Percentiles rank a stretch among this genome's conserved stretches.
phyloP scores from a whole-genome alignment of 2,329 filamentous ascomycete species.

The Clonostachys byssicola region DNA sequence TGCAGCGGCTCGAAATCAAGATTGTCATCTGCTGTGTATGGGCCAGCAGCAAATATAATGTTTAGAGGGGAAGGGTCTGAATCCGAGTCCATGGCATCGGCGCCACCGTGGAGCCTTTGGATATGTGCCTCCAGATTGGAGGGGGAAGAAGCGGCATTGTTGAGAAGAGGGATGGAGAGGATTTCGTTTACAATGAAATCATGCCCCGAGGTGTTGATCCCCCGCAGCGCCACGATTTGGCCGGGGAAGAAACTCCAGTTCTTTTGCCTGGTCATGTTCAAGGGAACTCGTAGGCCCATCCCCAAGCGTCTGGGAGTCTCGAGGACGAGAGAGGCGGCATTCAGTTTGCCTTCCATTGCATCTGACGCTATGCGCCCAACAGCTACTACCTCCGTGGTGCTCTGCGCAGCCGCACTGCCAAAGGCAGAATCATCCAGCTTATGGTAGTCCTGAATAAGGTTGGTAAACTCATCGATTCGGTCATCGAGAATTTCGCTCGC shows the following conservation, averaged over 20 bases:
- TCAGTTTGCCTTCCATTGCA: conserved; percentile 79
- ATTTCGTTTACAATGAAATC: conserved; percentile 79
- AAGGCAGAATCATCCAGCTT: conserved; percentile 75
- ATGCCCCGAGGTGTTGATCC: conserved; percentile 81
- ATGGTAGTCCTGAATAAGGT: conserved; percentile 70
- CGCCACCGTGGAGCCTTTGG: conserved; percentile 61
- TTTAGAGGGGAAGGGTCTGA: conserved; percentile 61
- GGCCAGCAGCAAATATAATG: conserved; percentile 75
- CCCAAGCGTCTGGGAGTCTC: conserved; percentile 85
- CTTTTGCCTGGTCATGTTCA: conserved; percentile 67
- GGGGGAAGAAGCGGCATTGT: conserved; percentile 66
- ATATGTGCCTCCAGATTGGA: conserved; percentile 64
- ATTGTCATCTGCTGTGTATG: conserved; percentile 89
- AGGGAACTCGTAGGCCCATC: conserved; percentile 73
- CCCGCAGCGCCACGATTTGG: conserved; percentile 83
- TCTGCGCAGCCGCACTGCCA: conserved; percentile 80
- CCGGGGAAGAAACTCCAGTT: conserved; percentile 87
- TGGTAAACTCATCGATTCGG: conserved; percentile 83
- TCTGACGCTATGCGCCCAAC: conserved; percentile 92
- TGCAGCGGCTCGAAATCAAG: conserved; percentile 86
- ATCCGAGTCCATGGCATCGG: conserved; percentile 55
- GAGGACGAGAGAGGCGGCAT: conserved; percentile 77
- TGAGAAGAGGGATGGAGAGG: conserved; percentile 69
- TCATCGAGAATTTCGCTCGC: conserved; percentile 92
- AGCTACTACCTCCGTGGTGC: conserved; percentile 81